Conservation (phyloP, 2,329 filamentous ascomycete species). For the Dichotomopilus funicola region DNA sequence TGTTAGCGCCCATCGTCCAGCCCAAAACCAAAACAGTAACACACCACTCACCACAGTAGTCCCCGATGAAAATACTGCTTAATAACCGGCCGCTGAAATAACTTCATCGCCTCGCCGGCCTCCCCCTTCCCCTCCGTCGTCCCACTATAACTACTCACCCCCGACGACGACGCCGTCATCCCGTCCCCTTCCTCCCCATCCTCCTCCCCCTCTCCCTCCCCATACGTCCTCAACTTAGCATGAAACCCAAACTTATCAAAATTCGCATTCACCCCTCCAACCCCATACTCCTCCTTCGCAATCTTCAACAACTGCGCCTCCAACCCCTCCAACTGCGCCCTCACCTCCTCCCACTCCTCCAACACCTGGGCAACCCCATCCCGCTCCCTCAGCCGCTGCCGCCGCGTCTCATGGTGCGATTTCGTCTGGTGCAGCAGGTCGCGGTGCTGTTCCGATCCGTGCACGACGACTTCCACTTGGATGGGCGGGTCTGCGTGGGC, state of each 20-base stretch:
- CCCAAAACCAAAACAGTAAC: too few species aligned
- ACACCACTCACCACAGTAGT: not conserved
- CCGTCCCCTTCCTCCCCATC: not conserved
- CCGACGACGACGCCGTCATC: not conserved
- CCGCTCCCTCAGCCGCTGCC: not conserved
- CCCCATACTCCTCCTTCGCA: not conserved
- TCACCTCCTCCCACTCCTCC: not conserved
- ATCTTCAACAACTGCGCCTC: not conserved
- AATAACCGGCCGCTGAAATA: not conserved
- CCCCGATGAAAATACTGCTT: constrained; percentile 1
- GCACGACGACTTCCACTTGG: not conserved
- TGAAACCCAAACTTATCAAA: not conserved
- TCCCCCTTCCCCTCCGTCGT: not conserved
- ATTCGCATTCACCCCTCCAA: not conserved
- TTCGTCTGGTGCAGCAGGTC: not conserved
- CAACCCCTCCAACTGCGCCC: not conserved
- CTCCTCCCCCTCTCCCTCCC: not conserved
- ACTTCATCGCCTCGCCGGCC: not conserved
- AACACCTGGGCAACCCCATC: not conserved
- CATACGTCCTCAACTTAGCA: not conserved
- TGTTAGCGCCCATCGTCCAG: not conserved
- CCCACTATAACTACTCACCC: not conserved
- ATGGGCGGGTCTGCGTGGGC: not conserved
- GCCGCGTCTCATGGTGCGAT: not conserved
- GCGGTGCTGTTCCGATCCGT: not conserved